Evolutionary conservation across 2,329 filamentous ascomycete genomes (phyloP).

Genomic region (Fusarium miscanthi): DNA sequence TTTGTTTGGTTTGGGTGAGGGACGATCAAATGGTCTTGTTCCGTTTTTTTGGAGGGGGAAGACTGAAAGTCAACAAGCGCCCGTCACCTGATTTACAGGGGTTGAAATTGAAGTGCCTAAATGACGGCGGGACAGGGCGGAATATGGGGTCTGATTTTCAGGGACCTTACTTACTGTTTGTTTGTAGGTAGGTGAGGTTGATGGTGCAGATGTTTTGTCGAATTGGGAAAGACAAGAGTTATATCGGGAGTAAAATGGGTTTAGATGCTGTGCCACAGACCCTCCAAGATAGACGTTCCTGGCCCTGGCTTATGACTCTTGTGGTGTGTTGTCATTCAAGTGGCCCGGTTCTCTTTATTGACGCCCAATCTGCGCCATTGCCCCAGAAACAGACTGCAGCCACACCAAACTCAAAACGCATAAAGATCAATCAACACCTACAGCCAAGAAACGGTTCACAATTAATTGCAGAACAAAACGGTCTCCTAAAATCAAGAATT

Average conservation of each 20-base stretch:
- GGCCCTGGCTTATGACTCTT: constrained; percentile 6
- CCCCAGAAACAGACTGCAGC: constrained; percentile 44
- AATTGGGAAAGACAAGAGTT: constrained; percentile 14
- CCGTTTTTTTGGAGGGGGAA: constrained; percentile 39
- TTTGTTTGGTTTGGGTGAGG: constrained; percentile 38
- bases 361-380: constrained; percentile 46
- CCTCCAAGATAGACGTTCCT: constrained; percentile 4
- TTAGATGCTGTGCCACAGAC: constrained; percentile 18
- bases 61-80: constrained; percentile 43
- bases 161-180: constrained; percentile 1
- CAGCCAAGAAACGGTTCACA: not conserved
- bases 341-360: constrained; percentile 39
- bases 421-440: constrained; percentile 21
- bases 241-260: constrained; percentile 10
- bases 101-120: constrained; percentile 20
- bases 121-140: constrained; percentile 10
- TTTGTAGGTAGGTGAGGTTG: not conserved
- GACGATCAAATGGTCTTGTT: constrained; percentile 23
- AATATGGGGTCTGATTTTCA: constrained; percentile 16
- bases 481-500: not conserved
- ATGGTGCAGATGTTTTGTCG: constrained; percentile 6
- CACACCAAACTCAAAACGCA: constrained; percentile 20
- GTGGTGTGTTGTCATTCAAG: constrained; percentile 40
- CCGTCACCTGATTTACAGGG: constrained; percentile 45
- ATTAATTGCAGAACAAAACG: not conserved